Evolutionary conservation across 208 protist species (phyloP).

Genomic region (Angomonas ambiguus): DNA sequence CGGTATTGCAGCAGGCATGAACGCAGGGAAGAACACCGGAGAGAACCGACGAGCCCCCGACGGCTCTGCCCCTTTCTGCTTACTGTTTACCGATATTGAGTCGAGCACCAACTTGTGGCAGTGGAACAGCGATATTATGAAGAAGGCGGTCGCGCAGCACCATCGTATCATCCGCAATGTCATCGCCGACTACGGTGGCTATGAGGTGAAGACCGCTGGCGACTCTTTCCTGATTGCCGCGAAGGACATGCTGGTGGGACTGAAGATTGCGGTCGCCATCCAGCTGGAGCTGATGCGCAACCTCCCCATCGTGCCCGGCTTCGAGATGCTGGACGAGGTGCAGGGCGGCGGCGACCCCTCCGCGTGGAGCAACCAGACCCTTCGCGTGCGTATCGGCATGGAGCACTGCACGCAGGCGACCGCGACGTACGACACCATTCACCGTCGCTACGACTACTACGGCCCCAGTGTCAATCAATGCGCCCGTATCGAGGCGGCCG

Average conservation of each 20-base stretch:
- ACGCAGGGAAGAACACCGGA: slow-evolving; percentile 29
- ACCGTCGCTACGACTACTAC: slow-evolving; percentile 87
- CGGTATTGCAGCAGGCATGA: slow-evolving; percentile 41
- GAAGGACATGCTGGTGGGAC: slow-evolving; percentile 43
- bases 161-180: slow-evolving; percentile 53
- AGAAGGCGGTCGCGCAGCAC: slow-evolving; percentile 50
- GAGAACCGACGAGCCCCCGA: slow-evolving; percentile 17
- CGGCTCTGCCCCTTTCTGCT: slow-evolving; percentile 26
- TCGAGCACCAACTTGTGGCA: slow-evolving; percentile 72
- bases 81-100: slow-evolving; percentile 82
- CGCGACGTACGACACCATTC: slow-evolving; percentile 54
- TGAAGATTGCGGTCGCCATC: slow-evolving; percentile 62
- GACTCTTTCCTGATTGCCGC: slow-evolving; percentile 84
- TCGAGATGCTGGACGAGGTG: slow-evolving; percentile 46
- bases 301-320: slow-evolving; percentile 45
- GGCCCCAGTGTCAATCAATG: slow-evolving; percentile 81
- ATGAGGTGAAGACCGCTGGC: slow-evolving; percentile 80
- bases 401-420: slow-evolving; percentile 69
- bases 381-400: slow-evolving; percentile 63
- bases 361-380: slow-evolving; percentile 30
- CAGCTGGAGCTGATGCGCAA: slow-evolving; percentile 72
- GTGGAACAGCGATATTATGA: slow-evolving; percentile 47
- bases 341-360: slow-evolving; percentile 41
- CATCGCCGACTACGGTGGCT: slow-evolving; percentile 62
- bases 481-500: slow-evolving; percentile 59